These are phyloP conservation scores for Phaseolus coccineus DNA, from an alignment of 331 rosid genomes.

Conservation along the genomic window DNA sequence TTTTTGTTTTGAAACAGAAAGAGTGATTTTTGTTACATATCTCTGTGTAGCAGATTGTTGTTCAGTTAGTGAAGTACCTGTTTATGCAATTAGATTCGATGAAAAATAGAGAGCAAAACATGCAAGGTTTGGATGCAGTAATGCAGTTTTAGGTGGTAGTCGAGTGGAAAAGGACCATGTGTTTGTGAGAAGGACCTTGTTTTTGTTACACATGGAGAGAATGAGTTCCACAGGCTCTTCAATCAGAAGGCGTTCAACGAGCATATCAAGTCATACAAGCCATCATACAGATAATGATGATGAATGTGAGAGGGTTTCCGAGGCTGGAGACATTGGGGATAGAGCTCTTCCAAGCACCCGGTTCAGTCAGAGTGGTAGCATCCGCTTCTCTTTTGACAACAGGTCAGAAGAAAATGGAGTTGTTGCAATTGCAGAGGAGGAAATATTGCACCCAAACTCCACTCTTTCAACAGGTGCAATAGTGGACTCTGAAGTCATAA, in stretches of 20 bases:
- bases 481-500: constrained; percentile 46
- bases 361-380: constrained; percentile 54
- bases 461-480: constrained; percentile 46
- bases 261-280: constrained; percentile 49
- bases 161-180: background rate
- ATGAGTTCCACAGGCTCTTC: constrained; percentile 54
- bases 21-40: background rate
- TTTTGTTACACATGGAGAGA: constrained; percentile 41
- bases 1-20: background rate
- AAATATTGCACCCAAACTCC: constrained; percentile 41
- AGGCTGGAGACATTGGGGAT: constrained; percentile 97
- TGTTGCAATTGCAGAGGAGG: constrained; percentile 46
- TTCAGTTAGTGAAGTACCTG: background rate
- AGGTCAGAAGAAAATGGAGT: constrained; percentile 57
- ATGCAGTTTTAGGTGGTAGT: background rate
- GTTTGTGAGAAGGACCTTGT: background rate
- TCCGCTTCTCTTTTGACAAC: constrained; percentile 50
- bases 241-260: constrained; percentile 57
- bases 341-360: constrained; percentile 73
- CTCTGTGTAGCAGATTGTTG: background rate
- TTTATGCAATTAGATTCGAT: background rate
- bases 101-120: background rate
- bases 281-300: constrained; percentile 40
- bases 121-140: background rate
- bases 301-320: constrained; percentile 65